phyloP scores from a whole-genome alignment of 208 protist species.

The Vickermania ingenoplastis region DNA sequence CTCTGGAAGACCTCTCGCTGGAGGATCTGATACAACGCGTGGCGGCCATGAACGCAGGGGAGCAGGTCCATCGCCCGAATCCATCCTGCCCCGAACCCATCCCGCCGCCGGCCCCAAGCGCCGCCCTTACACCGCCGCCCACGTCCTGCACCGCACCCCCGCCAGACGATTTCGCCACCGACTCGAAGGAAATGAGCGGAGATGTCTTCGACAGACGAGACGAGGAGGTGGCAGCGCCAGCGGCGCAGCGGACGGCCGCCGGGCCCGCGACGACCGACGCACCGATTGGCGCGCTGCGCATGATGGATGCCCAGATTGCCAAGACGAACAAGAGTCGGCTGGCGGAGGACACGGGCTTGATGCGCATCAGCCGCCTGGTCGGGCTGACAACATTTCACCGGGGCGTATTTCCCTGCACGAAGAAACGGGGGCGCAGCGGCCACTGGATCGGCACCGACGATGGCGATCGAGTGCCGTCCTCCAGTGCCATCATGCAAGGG shows the following conservation, averaged over 20 bases:
- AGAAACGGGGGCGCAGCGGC: not conserved
- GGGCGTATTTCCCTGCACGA: not conserved
- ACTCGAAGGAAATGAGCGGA: not conserved
- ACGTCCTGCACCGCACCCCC: slow-evolving; percentile 8
- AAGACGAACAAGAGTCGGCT: not conserved
- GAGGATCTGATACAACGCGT: not conserved
- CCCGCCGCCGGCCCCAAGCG: not conserved
- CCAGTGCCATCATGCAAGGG: not conserved
- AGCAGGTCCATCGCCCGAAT: too few relatives aligned
- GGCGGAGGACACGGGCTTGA: not conserved
- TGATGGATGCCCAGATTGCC: not conserved
- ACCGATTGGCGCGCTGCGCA: not conserved
- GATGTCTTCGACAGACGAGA: not conserved
- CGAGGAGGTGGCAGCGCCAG: not conserved
- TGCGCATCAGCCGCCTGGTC: not conserved
- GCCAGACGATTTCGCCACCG: not conserved
- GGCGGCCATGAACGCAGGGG: too few relatives aligned
- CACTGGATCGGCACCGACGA: not conserved
- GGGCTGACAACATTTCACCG: not conserved
- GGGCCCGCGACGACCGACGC: not conserved
- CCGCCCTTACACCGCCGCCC: not conserved
- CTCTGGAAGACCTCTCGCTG: not conserved
- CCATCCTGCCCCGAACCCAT: not conserved
- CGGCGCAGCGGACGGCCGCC: not conserved
- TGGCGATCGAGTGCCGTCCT: not conserved